Percentiles rank a stretch among this genome's conserved stretches.
These are phyloP conservation scores for Oropetium thomaeum DNA, from an alignment of 176 grass and related monocot species.

Conservation along the genomic window DNA sequence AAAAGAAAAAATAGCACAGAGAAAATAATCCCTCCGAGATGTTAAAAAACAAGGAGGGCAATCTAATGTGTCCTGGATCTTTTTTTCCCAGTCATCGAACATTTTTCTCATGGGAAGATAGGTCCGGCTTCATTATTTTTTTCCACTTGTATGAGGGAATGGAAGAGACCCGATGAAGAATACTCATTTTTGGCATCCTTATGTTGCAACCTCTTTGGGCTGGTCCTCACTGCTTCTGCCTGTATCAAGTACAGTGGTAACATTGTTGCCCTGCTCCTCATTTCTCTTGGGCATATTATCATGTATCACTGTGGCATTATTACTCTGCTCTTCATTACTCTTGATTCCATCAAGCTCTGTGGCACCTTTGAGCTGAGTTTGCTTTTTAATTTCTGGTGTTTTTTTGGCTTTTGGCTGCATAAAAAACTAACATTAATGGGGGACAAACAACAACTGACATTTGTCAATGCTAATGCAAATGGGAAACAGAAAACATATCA, in stretches of 20 bases:
- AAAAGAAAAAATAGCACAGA: not conserved
- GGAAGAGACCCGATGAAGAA: slow-evolving; percentile 11
- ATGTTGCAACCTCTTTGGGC: not conserved
- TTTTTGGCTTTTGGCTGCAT: slow-evolving; percentile 50
- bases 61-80: not conserved
- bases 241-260: slow-evolving; percentile 14
- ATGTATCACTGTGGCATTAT: not conserved
- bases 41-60: slow-evolving; percentile 32
- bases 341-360: slow-evolving; percentile 24
- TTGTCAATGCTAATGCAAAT: not conserved
- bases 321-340: slow-evolving; percentile 18
- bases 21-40: slow-evolving; percentile 30
- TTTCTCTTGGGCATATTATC: slow-evolving; percentile 29
- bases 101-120: slow-evolving; percentile 56
- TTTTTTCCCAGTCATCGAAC: slow-evolving; percentile 63
- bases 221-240: slow-evolving; percentile 28
- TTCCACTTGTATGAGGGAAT: slow-evolving; percentile 6
- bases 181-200: slow-evolving; percentile 6
- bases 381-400: slow-evolving; percentile 25
- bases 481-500: not conserved
- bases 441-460: slow-evolving; percentile 2
- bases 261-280: slow-evolving; percentile 12
- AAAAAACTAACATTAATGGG: slow-evolving; percentile 16
- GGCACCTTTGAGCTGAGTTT: slow-evolving; percentile 30
- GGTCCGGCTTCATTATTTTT: slow-evolving; percentile 1